Evolutionary conservation across 208 protist genomes (phyloP).

Genomic region (Zelonia costaricensis): DNA sequence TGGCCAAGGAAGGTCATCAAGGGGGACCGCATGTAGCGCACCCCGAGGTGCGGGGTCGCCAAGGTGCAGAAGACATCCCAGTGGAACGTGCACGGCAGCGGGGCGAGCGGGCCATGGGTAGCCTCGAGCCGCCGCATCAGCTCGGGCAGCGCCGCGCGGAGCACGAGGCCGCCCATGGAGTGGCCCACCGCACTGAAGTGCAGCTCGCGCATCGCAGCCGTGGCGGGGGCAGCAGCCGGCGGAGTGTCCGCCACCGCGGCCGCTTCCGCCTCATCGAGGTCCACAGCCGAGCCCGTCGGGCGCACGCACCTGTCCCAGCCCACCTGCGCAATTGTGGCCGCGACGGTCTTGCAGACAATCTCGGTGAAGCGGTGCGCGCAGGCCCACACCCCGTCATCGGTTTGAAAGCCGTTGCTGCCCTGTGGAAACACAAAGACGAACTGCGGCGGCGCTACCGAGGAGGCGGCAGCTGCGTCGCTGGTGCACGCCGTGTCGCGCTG

Average conservation of each 20-base stretch:
- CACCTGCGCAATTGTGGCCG: background rate
- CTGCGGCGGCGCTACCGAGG: background rate
- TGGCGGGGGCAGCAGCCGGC: background rate
- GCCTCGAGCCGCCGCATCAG: conserved; percentile 15
- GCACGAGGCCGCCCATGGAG: conserved; percentile 72
- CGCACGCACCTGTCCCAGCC: background rate
- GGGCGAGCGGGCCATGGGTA: background rate
- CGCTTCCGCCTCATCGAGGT: no score
- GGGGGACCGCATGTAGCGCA: conserved; percentile 41
- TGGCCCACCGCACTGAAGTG: conserved; percentile 54
- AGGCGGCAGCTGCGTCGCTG: no score
- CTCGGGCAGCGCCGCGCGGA: conserved; percentile 50
- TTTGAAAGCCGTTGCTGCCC: conserved; percentile 32
- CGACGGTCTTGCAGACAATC: conserved; percentile 12
- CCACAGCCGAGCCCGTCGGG: background rate
- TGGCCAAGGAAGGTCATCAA: conserved; percentile 33
- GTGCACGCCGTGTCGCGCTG: no score
- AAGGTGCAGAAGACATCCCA: conserved; percentile 63
- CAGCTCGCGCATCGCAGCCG: conserved; percentile 15
- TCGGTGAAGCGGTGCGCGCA: conserved; percentile 37
- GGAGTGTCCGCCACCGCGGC: background rate
- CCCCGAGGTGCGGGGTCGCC: conserved; percentile 52
- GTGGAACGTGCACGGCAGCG: conserved; percentile 11
- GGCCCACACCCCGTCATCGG: conserved; percentile 38
- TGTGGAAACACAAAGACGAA: conserved; percentile 29